Evolutionary conservation across 2,329 filamentous ascomycete species (phyloP), one percentile per base, ranked within the genome.

Genomic region (Ceratocystis harringtonii): DNA sequence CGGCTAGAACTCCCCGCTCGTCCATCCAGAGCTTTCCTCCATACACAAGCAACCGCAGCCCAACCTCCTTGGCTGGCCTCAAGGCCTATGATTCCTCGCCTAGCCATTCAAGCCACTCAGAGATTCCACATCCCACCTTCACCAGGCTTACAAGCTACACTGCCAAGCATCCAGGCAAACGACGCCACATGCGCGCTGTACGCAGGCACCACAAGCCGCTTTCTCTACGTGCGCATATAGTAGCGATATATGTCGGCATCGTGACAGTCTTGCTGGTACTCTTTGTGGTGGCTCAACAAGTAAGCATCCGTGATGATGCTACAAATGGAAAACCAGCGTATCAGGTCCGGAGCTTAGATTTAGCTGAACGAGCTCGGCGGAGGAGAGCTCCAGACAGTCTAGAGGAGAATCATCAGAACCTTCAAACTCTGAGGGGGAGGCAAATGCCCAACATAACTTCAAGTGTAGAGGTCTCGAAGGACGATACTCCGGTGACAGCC

Each of bases 121-220:
- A 45, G 22, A 41, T 5, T 43, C 41, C 12, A n/a, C 32, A 12
- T 8, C 44, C 25, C 3, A 43, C n/a, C 28, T 28, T 7, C 10
- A 8, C 36, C 55, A 43, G 25, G 19, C 17, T 36, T n/a, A 17
- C 12, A 25, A 32, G 52, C 12, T 58, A 58, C 17, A 58, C 52
- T 17, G 28, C 28, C 6, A 58, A 58, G 17, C 28, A 58, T 4
- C 15, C 52, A 5, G 52, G 28, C 15, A 32, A n/a, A 3, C 15
- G 12, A 10, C 41, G 44, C 7, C 61, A 62, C 61, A 62, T 62
- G 61, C 61, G 61, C 5, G 10, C 43, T 17, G 61, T 50, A 25
- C 60, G 60, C 41, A 17, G 44, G 22, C 22, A 62, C 7, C 60
- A 66, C 28, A 66, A 63, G 25, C 65, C 61, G 48, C 32, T 66